A percentile compares a stretch with the other conserved stretches of the same genome.
Evolutionary conservation across 176 grass and related monocot genomes (phyloP).

Genomic region (Elymus sibiricus): DNA sequence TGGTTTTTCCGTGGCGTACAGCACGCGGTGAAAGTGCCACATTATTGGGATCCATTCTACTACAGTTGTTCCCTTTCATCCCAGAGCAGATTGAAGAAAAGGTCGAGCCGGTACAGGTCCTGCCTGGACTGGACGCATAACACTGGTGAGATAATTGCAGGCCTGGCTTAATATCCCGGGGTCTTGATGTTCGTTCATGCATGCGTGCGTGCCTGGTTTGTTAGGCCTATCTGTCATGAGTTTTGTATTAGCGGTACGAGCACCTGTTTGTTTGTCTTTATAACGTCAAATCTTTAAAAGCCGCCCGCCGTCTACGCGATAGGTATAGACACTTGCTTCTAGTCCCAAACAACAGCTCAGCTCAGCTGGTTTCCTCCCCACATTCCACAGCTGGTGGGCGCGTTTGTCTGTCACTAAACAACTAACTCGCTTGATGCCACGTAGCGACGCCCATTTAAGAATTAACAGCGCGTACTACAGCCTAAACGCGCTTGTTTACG

Average conservation of each 20-base stretch:
- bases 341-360: constrained; percentile 29
- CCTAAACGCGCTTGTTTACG: neutral
- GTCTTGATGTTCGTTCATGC: neutral
- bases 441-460: constrained; percentile 2
- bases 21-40: constrained; percentile 5
- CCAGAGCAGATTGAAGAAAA: neutral
- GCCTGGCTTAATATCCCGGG: neutral
- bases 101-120: neutral
- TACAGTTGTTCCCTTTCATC: constrained; percentile 1
- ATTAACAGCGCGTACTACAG: neutral
- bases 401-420: constrained; percentile 22
- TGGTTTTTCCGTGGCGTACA: constrained; percentile 1
- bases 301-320: constrained; percentile 48
- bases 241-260: neutral
- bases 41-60: constrained; percentile 28
- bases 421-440: neutral
- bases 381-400: constrained; percentile 25
- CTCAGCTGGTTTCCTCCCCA: neutral
- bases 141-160: constrained; percentile 6
- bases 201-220: neutral
- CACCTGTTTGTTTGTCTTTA: constrained; percentile 32
- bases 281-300: constrained; percentile 41
- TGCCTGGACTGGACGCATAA: neutral
- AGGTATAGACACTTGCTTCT: neutral
- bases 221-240: constrained; percentile 21